Base-by-base conservation (phyloP, 129 eudicot genomes). In the Lactuca sativa region DNA sequence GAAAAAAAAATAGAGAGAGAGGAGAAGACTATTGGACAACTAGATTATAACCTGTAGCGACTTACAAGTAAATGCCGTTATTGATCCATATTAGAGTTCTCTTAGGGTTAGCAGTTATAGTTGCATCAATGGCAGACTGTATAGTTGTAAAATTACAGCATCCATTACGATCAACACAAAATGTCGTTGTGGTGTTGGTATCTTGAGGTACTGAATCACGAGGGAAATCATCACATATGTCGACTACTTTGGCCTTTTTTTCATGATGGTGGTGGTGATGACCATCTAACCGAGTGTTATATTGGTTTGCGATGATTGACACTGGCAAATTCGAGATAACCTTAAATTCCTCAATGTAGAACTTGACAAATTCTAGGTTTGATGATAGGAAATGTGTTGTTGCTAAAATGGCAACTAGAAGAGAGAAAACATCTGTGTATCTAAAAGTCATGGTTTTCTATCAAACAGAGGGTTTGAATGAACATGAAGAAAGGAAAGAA, bases 141-240 rank as follows among this genome's bases (percentile, higher is more conserved):
- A 92, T 74, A 3, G 95, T 84, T 2, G 96, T 89, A 66, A 89
- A 92, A 69, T 92, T 89, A 74, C 98, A 92, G 21, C 98, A 92
- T 14, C 98, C 96, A 34, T 90, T 86, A 48, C 79, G 70, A 82
- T 92, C 98, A 25, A 92, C 95, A 40, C 98, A 92, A 15, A 92
- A 32, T 5, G 74, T 64, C 3, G 92, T 78, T 0, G 95, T 84
- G 13, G 90, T 92, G 75, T 82, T 83, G 4, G 98, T 86, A 58
- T 92, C 98, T 3, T 85, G 79, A 56, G 96, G 96, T 4, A 95
- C 73, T 55, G 83, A 64, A 80, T 81, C 82, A 14, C 81, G 75
- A 0, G 98, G 95, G 32, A 92, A 89, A 73, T 86, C 78, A 49
- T 89, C 98, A 66, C 98, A 92, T 1, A 86, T 77, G 58, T 80